phyloP scores from a whole-genome alignment of 768 basidiomycete genomes.

The Boletus eberwhitei region DNA sequence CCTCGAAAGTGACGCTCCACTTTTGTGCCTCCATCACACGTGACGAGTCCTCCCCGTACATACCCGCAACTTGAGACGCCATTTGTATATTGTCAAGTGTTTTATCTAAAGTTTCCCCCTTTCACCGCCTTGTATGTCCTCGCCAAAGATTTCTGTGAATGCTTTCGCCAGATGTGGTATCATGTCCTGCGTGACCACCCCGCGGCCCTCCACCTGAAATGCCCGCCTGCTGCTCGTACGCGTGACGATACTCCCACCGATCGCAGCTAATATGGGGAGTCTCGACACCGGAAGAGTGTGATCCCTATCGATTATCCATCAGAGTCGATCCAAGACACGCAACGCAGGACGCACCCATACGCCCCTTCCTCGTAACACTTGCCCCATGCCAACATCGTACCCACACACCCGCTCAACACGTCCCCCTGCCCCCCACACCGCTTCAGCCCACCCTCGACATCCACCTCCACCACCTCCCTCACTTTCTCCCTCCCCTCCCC shows the following conservation, averaged over 20 bases:
- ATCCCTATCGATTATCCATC: slow-evolving; percentile 40
- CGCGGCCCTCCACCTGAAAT: slow-evolving; percentile 72
- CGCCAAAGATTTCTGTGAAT: slow-evolving; percentile 71
- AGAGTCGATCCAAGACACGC: not conserved
- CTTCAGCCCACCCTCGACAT: slow-evolving; percentile 78
- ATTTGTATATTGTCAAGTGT: not conserved
- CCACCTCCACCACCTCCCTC: slow-evolving; percentile 61
- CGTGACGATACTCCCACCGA: slow-evolving; percentile 86
- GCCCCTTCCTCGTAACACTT: slow-evolving; percentile 86
- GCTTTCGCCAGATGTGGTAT: slow-evolving; percentile 60
- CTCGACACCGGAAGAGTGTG: slow-evolving; percentile 51
- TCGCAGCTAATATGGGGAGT: slow-evolving; percentile 80
- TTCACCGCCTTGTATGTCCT: slow-evolving; percentile 23
- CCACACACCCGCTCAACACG: slow-evolving; percentile 83
- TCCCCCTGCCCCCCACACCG: slow-evolving; percentile 97
- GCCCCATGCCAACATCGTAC: slow-evolving; percentile 92
- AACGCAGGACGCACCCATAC: slow-evolving; percentile 53
- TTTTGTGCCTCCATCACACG: slow-evolving; percentile 24
- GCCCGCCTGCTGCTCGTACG: slow-evolving; percentile 77
- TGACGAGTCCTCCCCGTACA: slow-evolving; percentile 14
- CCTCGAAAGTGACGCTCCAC: not conserved
- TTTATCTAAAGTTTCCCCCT: slow-evolving; percentile 35
- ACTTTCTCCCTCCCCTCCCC: slow-evolving; percentile 47
- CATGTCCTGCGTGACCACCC: slow-evolving; percentile 82
- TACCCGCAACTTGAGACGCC: not conserved